phyloP scores from a whole-genome alignment of 2,329 filamentous ascomycete genomes.

The Ceratocystis diversiconidia region DNA sequence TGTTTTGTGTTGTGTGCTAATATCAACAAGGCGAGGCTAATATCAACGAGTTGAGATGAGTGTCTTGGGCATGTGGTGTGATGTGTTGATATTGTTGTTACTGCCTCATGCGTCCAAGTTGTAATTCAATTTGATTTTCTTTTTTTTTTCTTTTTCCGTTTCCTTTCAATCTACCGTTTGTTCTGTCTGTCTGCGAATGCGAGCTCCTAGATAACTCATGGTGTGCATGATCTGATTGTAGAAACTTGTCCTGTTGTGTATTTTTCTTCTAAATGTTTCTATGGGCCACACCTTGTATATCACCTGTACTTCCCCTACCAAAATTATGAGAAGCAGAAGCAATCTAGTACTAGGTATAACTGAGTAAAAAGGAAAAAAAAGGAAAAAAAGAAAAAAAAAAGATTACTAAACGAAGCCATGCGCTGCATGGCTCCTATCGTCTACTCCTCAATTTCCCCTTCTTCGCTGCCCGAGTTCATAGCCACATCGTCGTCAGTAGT shows the following conservation, averaged over 20 bases:
- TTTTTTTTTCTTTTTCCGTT: not conserved
- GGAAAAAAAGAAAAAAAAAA: not conserved
- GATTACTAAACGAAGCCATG: not conserved
- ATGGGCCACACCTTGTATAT: not conserved
- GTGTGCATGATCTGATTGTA: no score
- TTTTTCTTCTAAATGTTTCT: not conserved
- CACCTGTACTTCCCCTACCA: not conserved
- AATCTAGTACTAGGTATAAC: not conserved
- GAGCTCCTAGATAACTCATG: no score
- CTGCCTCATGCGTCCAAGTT: not conserved
- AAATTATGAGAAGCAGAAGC: not conserved
- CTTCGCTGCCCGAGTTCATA: slow-evolving; percentile 77
- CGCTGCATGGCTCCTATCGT: no score
- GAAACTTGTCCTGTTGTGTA: not conserved
- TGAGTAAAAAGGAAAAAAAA: not conserved
- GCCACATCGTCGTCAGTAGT: slow-evolving; percentile 14
- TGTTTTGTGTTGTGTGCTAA: not conserved
- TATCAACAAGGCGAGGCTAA: not conserved
- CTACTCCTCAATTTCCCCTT: slow-evolving; percentile 85
- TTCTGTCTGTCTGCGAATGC: no score
- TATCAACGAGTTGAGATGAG: no score
- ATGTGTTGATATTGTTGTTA: not conserved
- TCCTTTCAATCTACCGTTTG: no score
- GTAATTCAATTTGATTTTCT: not conserved
- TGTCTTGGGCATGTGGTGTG: not conserved